Base-by-base conservation (phyloP, 805 yeast species). In the Zygosaccharomyces pseudorouxii region DNA sequence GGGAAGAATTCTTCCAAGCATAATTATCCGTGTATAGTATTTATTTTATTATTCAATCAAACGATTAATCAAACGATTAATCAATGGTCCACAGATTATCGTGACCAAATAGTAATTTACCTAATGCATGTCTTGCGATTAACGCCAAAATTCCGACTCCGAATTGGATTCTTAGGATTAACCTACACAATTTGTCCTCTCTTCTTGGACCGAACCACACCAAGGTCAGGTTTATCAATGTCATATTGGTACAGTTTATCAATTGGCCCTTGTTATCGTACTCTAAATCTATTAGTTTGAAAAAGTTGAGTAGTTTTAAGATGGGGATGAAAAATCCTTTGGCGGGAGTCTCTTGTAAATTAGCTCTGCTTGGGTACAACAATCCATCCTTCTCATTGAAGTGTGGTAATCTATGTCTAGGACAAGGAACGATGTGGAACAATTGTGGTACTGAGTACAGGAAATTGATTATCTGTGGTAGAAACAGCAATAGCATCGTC, bases 391-490 rank as follows among this genome's bases (percentile, higher is more conserved):
- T 67, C 10, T 70, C 71, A 58, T 87, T 81, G 61, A 86, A 86
- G 53, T 73, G 76, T 1, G 99, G 99, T 63, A 93, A 63, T 60
- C 99, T 76, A 67, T 93, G 99, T 57, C 99, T 78, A 20, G 99
- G 99, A 62, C 98, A 93, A 3, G 93, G 95, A 16, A 93, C 83
- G 1, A 93, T 56, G 33, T 84, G 80, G 68, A 92, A 85, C 53
- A 93, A 68, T 67, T 93, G 99, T 1, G 99, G 98, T n/a, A 81
- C 79, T 0, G 96, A 88, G 68, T 89, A 93, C 18, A 89, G 55
- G 57, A 93, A 93, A 65, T 93, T 93, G 69, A 89, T 68, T 47
- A 93, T 86, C 69, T 93, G 99, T 2, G 98, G 98, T 37, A 88
- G 71, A 64, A 93, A 85, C 61, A 93, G 84, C 29, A 90, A 68